Percentiles rank a stretch among this genome's conserved stretches.
These are phyloP conservation scores for Yarrowia alimentaria DNA, from an alignment of 805 yeast species.

Conservation along the genomic window DNA sequence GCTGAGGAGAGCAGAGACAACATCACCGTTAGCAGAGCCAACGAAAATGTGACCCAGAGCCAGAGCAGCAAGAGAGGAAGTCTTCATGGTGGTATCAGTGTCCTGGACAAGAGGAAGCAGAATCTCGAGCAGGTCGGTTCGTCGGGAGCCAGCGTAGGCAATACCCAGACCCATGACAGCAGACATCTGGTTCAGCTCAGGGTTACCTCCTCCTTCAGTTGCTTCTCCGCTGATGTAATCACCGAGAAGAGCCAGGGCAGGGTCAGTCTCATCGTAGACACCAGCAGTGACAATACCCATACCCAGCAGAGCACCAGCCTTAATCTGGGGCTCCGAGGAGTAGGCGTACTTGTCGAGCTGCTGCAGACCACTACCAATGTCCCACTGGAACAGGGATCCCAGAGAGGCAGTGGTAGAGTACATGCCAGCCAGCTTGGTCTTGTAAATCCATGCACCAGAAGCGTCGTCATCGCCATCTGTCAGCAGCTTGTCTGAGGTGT, in stretches of 20 bases:
- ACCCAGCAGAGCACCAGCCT: conserved; percentile 96
- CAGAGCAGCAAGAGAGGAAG: conserved; percentile 80
- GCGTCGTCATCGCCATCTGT: conserved; percentile 43
- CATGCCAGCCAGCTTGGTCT: conserved; percentile 91
- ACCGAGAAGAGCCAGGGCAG: conserved; percentile 77
- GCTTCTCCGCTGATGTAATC: conserved; percentile 73
- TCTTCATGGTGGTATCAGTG: conserved; percentile 67
- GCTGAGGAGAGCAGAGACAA: conserved; percentile 87
- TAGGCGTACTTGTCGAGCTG: conserved; percentile 83
- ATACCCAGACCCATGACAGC: conserved; percentile 90
- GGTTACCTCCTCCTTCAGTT: too few relatives aligned
- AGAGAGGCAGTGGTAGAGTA: conserved; percentile 85
- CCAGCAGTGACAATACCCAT: conserved; percentile 90
- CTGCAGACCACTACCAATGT: conserved; percentile 83
- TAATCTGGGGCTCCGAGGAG: conserved; percentile 78
- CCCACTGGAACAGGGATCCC: conserved; percentile 91
- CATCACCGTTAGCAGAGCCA: conserved; percentile 93
- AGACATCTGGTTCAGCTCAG: conserved; percentile 59
- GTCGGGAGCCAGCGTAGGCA: conserved; percentile 91
- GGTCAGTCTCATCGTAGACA: conserved; percentile 93
- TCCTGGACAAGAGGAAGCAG: conserved; percentile 82
- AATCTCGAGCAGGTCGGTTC: conserved; percentile 75
- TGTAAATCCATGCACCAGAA: conserved; percentile 80
- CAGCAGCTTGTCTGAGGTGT: conserved; percentile 76
- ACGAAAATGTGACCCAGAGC: conserved; percentile 93